Evolutionary conservation across 148 eudicot genomes (phyloP).

Genomic region (Vaccinium vitisidaea): DNA sequence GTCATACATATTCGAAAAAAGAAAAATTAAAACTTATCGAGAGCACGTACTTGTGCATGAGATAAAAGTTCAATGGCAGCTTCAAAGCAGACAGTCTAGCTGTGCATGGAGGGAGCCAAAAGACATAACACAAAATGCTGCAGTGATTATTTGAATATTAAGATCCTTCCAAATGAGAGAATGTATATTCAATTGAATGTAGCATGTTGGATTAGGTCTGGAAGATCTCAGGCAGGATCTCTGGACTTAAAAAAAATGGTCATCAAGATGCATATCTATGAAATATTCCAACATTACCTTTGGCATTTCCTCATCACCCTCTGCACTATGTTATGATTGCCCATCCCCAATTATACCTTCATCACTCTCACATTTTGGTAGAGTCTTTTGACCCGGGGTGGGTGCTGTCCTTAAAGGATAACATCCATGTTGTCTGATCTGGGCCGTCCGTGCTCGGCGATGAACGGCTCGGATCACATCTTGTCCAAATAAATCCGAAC

Average conservation of each 20-base stretch:
- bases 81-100: conserved; percentile 15
- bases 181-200: conserved; percentile 19
- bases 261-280: conserved; percentile 23
- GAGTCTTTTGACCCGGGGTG: not conserved
- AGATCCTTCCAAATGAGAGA: conserved; percentile 26
- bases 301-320: conserved; percentile 20
- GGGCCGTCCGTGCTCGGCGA: too few relatives aligned
- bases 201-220: conserved; percentile 38
- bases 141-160: conserved; percentile 15
- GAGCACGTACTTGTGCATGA: conserved; percentile 2
- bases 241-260: conserved; percentile 23
- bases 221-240: conserved; percentile 43
- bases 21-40: not conserved
- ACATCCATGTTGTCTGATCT: too few relatives aligned
- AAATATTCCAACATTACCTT: conserved; percentile 32
- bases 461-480: too few relatives aligned
- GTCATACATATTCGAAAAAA: not conserved
- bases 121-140: not conserved
- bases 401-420: too few relatives aligned
- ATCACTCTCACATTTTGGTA: conserved; percentile 1
- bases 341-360: conserved; percentile 23
- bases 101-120: not conserved
- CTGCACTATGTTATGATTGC: conserved; percentile 19
- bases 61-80: conserved; percentile 24
- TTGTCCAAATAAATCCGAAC: too few relatives aligned